Conservation (phyloP, 192 early-diverging fungal genomes). For the Haplosporangium gracile region DNA sequence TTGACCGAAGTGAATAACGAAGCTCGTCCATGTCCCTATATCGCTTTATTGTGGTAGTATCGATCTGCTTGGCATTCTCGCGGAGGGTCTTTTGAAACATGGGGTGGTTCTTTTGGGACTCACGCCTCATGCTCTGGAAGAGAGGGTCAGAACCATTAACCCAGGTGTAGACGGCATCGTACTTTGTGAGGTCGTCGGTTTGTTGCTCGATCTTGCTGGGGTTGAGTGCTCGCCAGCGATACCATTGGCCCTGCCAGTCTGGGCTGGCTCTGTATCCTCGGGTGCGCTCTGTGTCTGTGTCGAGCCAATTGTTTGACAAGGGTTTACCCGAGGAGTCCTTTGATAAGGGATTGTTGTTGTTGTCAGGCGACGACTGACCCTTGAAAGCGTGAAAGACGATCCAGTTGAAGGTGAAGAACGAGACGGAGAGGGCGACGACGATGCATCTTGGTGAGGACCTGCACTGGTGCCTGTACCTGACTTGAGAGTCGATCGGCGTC, state of each 20-base stretch:
- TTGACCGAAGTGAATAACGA: slow-evolving; percentile 56
- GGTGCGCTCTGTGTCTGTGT: neutral
- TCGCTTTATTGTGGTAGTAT: slow-evolving; percentile 15
- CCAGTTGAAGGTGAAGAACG: slow-evolving; percentile 50
- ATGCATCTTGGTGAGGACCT: slow-evolving; percentile 27
- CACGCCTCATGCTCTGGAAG: slow-evolving; percentile 8
- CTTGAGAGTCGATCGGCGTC: slow-evolving; percentile 13
- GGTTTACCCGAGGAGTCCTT: neutral
- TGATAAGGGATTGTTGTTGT: neutral
- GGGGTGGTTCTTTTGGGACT: slow-evolving; percentile 14
- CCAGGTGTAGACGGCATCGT: slow-evolving; percentile 61
- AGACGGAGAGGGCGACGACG: slow-evolving; percentile 34
- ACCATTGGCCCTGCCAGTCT: slow-evolving; percentile 38
- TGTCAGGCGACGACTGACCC: neutral
- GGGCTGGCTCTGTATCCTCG: slow-evolving; percentile 2
- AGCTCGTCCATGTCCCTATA: slow-evolving; percentile 60
- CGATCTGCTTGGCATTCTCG: slow-evolving; percentile 19
- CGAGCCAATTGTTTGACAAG: neutral
- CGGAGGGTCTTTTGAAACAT: slow-evolving; percentile 9
- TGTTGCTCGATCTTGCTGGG: neutral
- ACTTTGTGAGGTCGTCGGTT: neutral
- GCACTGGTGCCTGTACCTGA: slow-evolving; percentile 7
- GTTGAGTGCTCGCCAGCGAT: slow-evolving; percentile 46
- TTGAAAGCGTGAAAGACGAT: slow-evolving; percentile 27
- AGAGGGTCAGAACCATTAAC: slow-evolving; percentile 58